Evolutionary conservation across 768 basidiomycete species (phyloP).

Genomic region (Sistotremastrum suecicum): DNA sequence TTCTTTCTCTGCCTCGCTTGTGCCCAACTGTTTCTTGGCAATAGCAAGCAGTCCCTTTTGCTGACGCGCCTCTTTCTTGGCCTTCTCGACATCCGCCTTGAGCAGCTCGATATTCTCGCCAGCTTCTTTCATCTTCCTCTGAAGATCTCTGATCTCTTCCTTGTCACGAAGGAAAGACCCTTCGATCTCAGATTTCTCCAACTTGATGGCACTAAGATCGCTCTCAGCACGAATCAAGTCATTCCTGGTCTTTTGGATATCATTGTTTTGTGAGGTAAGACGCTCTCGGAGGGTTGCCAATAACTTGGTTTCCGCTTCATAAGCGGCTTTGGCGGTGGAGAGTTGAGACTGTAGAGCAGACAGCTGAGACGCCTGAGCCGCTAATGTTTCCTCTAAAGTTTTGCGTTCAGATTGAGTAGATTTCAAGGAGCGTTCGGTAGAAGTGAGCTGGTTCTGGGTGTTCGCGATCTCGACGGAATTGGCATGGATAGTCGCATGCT

Average conservation of each 20-base stretch:
- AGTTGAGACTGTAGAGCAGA: slow-evolving; percentile 74
- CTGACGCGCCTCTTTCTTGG: slow-evolving; percentile 88
- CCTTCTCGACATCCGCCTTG: slow-evolving; percentile 70
- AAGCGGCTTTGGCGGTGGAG: slow-evolving; percentile 67
- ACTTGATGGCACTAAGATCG: slow-evolving; percentile 73
- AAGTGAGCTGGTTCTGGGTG: slow-evolving; percentile 68
- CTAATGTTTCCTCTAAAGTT: slow-evolving; percentile 47
- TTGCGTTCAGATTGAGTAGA: slow-evolving; percentile 51
- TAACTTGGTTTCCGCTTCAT: slow-evolving; percentile 69
- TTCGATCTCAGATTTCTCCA: slow-evolving; percentile 88
- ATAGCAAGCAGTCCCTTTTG: slow-evolving; percentile 93
- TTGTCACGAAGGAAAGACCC: slow-evolving; percentile 80
- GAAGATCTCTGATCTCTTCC: slow-evolving; percentile 80
- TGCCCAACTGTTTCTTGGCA: slow-evolving; percentile 81
- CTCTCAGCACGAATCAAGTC: slow-evolving; percentile 86
- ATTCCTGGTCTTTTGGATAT: slow-evolving; percentile 56
- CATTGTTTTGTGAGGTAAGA: slow-evolving; percentile 45
- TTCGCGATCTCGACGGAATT: slow-evolving; percentile 82
- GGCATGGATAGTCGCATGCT: slow-evolving; percentile 46
- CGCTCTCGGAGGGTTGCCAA: slow-evolving; percentile 58
- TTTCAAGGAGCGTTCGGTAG: slow-evolving; percentile 60
- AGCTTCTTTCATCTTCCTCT: slow-evolving; percentile 72
- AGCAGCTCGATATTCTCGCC: slow-evolving; percentile 55
- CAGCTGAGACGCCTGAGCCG: slow-evolving; percentile 59
- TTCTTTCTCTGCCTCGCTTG: slow-evolving; percentile 65